Base-by-base conservation (phyloP, 2,329 filamentous ascomycete species). In the Ophiostoma himal-ulmi region DNA sequence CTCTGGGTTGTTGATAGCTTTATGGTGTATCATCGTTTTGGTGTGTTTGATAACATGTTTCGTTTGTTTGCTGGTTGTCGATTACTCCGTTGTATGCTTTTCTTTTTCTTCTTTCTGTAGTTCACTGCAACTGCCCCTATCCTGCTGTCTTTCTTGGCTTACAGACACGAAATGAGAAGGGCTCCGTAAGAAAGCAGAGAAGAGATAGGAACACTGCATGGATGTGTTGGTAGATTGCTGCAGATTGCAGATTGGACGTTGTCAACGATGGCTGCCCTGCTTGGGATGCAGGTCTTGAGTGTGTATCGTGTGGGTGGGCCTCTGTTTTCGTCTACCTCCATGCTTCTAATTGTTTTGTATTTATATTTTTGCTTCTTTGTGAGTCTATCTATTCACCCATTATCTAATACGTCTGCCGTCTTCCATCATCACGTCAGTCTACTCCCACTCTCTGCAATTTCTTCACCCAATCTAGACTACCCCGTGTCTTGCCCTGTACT, bases 251-350 rank as follows among this genome's bases (percentile, higher is more conserved):
- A 22, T 57, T 57, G 11, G 22, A 3, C 26, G 22, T 57, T 57
- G 52, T 10, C 22, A 57, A 14, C 13, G 17, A 57, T 57, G 52
- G 52, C 1, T 17, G 26, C 26, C 57, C 57, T 62, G 57, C 26
- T 62, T 26, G 57, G 26, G 57, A 62, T 62, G 57, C 26, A 37
- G 30, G 60, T 37, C 30, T 37, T n/a, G 34, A 36, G 36, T 39
- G 13, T 65, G 62, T 65, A 65, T 65, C 62, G 41, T 65, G 36
- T 65, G 62, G 65, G 65, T 67, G 65, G 65, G 39, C n/a, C 37
- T 30, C 10, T 60, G 3, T 60, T 60, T 2, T 60, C 22, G n/a
- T 60, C 14, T 60, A 10, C 7, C 36, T 36, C n/a, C 17, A 26
- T 64, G 20, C 44, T 7, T 39, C 41, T 41, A 26, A 14, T 66